Evolutionary conservation across 306 rosid species (phyloP), one percentile per base, ranked within the genome.

Genomic region (Malus asiatica): DNA sequence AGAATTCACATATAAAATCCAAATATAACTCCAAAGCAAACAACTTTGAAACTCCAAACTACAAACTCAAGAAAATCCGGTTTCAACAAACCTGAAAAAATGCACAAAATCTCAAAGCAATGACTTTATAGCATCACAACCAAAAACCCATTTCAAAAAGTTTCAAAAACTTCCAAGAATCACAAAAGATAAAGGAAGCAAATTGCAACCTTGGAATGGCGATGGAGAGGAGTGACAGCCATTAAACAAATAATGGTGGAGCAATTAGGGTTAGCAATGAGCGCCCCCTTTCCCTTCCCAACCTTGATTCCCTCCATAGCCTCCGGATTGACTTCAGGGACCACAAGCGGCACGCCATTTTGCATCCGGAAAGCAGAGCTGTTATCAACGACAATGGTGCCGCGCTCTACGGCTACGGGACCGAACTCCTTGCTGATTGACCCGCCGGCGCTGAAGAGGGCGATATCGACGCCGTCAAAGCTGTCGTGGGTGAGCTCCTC

Each of bases 271-370:
- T 95, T 95, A 1, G 99, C 97, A 58, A 95, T 90, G 15, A 95
- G 88, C 0, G 93, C 93, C 16, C 99, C 99, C 67, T 89, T 90
- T 13, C 97, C 97, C 6, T 0, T 82, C 51, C 98, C 98, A 33
- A 83, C 72, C 79, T 87, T 90, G 69, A 95, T 92, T 9, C 87
- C 80, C 4, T 68, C 76, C 97, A 95, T 87, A 0, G 97, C 97
- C n/a, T 92, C 96, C 25, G 99, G 99, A 77, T 95, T 95, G 42
- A 95, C 99, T 74, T 95, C 99, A 0, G 99, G 99, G n/a, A 95
- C 89, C 61, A 95, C 98, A 80, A 95, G 77, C 0, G 98, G 98
- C 29, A 95, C 97, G 11, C 78, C 87, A 23, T 86, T 91, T 15
- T 88, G 87, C 99, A 95, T 92, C 16, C 99, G 88, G 78, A 95